Conservation (phyloP, 2,329 filamentous ascomycete species). For the Kalmusia sp. region DNA sequence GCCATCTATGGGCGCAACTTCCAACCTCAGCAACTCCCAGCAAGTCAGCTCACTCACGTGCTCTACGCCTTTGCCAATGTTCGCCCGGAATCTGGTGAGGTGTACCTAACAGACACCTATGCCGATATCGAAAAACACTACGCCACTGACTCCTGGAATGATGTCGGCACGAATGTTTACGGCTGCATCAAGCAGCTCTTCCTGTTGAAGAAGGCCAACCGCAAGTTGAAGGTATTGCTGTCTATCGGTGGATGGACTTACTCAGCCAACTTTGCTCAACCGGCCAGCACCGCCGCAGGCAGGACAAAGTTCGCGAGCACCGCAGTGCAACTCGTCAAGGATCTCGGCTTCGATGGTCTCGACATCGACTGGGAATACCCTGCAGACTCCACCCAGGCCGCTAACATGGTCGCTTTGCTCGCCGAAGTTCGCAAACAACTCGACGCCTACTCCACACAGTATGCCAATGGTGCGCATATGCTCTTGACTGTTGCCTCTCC, state of each 20-base stretch:
- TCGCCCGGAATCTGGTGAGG: conserved; percentile 44
- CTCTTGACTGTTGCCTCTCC: conserved; percentile 52
- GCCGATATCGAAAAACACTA: conserved; percentile 49
- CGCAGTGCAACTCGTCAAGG: conserved; percentile 38
- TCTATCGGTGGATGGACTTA: conserved; percentile 50
- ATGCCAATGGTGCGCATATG: conserved; percentile 51
- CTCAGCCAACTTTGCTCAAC: conserved; percentile 43
- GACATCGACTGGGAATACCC: conserved; percentile 50
- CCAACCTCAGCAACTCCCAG: conserved; percentile 44
- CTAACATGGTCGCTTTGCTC: conserved; percentile 42
- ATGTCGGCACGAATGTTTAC: conserved; percentile 47
- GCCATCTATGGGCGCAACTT: conserved; percentile 48
- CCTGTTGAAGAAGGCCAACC: conserved; percentile 44
- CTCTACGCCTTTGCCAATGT: conserved; percentile 50
- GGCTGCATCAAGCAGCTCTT: conserved; percentile 48
- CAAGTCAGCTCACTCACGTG: conserved; percentile 43
- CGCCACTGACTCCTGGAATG: conserved; percentile 47
- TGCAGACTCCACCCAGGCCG: conserved; percentile 37
- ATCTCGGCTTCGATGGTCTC: conserved; percentile 47
- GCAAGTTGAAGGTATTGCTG: conserved; percentile 46
- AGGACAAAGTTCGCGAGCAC: conserved; percentile 43
- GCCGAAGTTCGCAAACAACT: conserved; percentile 44
- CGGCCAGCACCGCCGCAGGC: conserved; percentile 38
- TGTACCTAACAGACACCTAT: conserved; percentile 47
- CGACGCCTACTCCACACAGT: conserved; percentile 48